Percentiles rank a stretch among this genome's conserved stretches.
Conservation (phyloP, 495 filamentous ascomycete species). For the Cryomyces antarcticus region DNA sequence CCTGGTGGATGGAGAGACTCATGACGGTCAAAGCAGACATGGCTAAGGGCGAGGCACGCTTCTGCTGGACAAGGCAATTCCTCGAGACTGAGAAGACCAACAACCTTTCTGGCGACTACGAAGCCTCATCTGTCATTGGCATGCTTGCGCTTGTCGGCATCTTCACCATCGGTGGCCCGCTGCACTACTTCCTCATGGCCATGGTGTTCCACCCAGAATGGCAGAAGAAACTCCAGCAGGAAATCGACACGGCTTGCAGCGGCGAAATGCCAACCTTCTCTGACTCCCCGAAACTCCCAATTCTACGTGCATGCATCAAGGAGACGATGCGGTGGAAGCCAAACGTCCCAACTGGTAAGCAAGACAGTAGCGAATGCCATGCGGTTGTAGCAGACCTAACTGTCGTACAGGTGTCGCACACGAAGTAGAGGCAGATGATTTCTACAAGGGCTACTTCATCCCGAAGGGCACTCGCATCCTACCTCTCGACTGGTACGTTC, state of each 20-base stretch:
- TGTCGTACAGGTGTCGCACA: conserved; percentile 4
- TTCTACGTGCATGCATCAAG: conserved; percentile 34
- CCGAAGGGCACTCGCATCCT: conserved; percentile 26
- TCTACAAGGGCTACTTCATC: conserved; percentile 20
- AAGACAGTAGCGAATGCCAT: neutral
- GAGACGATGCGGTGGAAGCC: conserved; percentile 42
- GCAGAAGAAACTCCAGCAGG: conserved; percentile 4
- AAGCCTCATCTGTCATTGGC: conserved; percentile 7
- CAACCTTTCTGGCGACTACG: conserved; percentile 7
- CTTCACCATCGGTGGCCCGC: conserved; percentile 5
- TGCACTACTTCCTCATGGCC: conserved; percentile 8
- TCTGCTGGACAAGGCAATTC: conserved; percentile 11
- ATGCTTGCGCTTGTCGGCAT: conserved; percentile 12
- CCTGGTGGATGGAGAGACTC: conserved; percentile 16
- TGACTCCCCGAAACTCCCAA: conserved; percentile 19
- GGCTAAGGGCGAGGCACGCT: conserved; percentile 7
- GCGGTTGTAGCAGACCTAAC: neutral
- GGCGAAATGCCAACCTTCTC: conserved; percentile 11
- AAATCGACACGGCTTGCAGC: conserved; percentile 5
- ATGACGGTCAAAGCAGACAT: conserved; percentile 3
- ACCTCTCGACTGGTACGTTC: conserved; percentile 13
- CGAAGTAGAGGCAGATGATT: conserved; percentile 7
- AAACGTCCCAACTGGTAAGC: conserved; percentile 27
- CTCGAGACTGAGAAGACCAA: conserved; percentile 7
- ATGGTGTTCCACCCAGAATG: conserved; percentile 9